phyloP scores from a whole-genome alignment of 1,139 yeast genomes.

The Taphrina communis region DNA sequence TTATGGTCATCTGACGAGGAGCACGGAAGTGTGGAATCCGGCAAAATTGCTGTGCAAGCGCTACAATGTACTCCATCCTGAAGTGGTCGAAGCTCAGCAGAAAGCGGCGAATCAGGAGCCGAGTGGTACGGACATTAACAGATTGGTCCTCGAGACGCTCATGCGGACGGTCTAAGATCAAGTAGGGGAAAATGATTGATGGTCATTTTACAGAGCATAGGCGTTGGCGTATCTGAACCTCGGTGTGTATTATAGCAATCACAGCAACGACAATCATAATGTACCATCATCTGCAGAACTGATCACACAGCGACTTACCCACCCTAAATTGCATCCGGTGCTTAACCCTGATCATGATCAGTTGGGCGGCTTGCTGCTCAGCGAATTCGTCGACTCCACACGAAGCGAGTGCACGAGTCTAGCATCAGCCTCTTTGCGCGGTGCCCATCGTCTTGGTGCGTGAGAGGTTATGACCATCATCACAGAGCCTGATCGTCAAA shows the following conservation, averaged over 20 bases:
- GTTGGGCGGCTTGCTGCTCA: not conserved
- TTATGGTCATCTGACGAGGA: constrained; percentile 49
- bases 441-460: no score
- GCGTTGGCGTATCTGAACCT: not conserved
- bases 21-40: constrained; percentile 47
- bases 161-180: constrained; percentile 8
- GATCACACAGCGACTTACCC: not conserved
- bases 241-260: not conserved
- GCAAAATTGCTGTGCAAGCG: constrained; percentile 49
- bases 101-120: not conserved
- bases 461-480: no score
- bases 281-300: not conserved
- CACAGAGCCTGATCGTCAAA: no score
- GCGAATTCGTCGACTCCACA: constrained; percentile 2
- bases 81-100: not conserved
- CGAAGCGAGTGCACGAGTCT: not conserved
- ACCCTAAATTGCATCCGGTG: not conserved
- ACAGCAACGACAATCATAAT: no score
- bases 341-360: not conserved
- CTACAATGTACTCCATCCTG: constrained; percentile 46
- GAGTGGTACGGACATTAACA: constrained; percentile 12
- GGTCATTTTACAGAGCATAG: not conserved
- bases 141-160: constrained; percentile 7
- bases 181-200: not conserved
- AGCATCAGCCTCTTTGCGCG: not conserved